Evolutionary conservation across 169 alveolate species (phyloP).

Genomic region (Eimeria maxima): DNA sequence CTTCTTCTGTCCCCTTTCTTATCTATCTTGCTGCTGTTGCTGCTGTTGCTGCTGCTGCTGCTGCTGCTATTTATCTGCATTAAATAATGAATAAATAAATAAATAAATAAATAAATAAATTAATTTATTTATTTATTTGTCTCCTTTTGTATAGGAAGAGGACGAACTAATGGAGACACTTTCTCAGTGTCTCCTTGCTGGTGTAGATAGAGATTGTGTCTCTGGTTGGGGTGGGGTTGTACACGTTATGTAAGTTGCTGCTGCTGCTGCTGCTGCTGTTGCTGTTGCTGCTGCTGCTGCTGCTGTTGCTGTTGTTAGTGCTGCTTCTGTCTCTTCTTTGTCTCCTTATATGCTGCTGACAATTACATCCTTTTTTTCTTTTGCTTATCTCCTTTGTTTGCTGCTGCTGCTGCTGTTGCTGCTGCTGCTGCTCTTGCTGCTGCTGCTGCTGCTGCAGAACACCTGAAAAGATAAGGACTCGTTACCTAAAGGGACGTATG

Average conservation of each 20-base stretch:
- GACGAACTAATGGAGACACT: slow-evolving; percentile 96
- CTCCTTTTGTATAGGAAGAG: slow-evolving; percentile 86
- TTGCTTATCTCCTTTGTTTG: no score
- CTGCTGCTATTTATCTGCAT: background rate
- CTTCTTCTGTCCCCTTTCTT: background rate
- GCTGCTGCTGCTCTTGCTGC: background rate
- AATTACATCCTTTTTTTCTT: no score
- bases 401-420: slow-evolving; percentile 1
- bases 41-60: background rate
- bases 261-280: slow-evolving; percentile 4
- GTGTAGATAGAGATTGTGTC: slow-evolving; percentile 97
- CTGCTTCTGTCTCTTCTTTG: background rate
- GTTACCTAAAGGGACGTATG: slow-evolving; percentile 93
- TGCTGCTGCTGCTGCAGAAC: slow-evolving; percentile 85
- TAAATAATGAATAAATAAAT: no score
- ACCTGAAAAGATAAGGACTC: slow-evolving; percentile 91
- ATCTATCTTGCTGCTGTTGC: background rate
- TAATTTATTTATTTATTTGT: background rate
- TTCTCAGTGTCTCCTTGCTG: slow-evolving; percentile 97
- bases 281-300: background rate
- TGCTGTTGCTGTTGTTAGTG: background rate
- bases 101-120: background rate
- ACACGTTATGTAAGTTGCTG: slow-evolving; percentile 89
- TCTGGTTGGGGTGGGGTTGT: slow-evolving; percentile 99
- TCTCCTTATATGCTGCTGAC: slow-evolving; percentile 44